Base-by-base conservation (phyloP, 2,329 filamentous ascomycete genomes). In the Zasmidium angulare region DNA sequence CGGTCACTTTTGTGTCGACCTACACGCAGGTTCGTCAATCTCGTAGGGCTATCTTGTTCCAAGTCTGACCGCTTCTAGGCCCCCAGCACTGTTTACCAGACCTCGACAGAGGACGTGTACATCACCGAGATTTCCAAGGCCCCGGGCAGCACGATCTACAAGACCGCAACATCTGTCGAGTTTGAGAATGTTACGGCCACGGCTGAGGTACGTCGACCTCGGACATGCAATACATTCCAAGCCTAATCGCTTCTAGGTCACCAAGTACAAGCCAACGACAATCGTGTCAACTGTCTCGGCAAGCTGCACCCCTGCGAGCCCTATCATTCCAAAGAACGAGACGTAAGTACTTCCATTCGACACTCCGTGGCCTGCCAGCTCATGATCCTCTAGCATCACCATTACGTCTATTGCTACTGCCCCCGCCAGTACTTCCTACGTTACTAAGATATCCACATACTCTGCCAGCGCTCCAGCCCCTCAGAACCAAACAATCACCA, bases 101-200 rank as follows among this genome's bases (percentile, higher is more conserved):
- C 14, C 11, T n/a, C 36, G 11, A 43, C 36, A 3, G 36, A 53
- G 20, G 50, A 52, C 21, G 50, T 52, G 4, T 36, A 12, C 7
- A 24, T 52, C 10, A 52, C 50, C 26, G 17, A 52, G 50, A 36
- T 52, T n/a, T 52, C 50, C 6, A 36, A n/a, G 4, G 50, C 50
- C 7, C 50, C 50, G n/a, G 50, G 50, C 17, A 52, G 19, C 17
- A 52, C 50, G 11, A 12, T 36, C 24, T 40, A 36, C 17, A 52
- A 52, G 26, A 52, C 50, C 23, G 26, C 50, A 9, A 52, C 48
- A 20, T 29, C 50, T 31, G 20, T 52, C 50, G 26, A 31, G 19
- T 31, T 19, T 10, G 31, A 52, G 19, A 52, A 52, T 17, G 17
- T 53, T 2, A 53, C 40, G n/a, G 21, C 31, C n/a, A 53, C 50